phyloP scores from a whole-genome alignment of 1,284 basidiomycete species.

The Papiliotrema fonsecae region DNA sequence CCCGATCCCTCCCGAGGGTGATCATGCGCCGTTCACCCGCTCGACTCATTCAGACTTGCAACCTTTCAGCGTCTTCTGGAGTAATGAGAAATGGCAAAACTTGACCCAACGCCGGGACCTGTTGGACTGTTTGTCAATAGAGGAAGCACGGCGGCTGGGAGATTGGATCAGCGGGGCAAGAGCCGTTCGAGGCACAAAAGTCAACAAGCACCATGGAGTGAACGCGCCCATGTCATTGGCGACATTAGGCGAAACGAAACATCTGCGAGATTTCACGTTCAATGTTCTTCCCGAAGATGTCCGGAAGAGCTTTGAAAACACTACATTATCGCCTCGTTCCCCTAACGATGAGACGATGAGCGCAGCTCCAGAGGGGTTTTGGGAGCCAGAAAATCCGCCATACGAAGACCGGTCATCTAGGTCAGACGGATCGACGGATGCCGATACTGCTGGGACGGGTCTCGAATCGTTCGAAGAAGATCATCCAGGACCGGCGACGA shows the following conservation, averaged over 20 bases:
- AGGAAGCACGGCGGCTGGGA: slow-evolving; percentile 26
- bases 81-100: slow-evolving; percentile 29
- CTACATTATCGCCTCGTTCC: neutral
- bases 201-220: neutral
- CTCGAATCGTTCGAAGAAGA: slow-evolving; percentile 10
- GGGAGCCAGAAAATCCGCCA: slow-evolving; percentile 23
- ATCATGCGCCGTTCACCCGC: slow-evolving; percentile 20
- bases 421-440: slow-evolving; percentile 11
- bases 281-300: neutral
- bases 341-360: neutral
- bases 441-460: slow-evolving; percentile 11
- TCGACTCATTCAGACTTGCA: slow-evolving; percentile 14
- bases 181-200: slow-evolving; percentile 3
- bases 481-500: slow-evolving; percentile 8
- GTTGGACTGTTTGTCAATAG: slow-evolving; percentile 28
- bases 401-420: slow-evolving; percentile 19
- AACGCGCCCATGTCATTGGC: neutral
- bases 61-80: slow-evolving; percentile 31
- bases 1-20: slow-evolving; percentile 5
- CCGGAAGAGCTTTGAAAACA: neutral
- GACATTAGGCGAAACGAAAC: too few relatives aligned
- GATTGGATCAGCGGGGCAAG: slow-evolving; percentile 31
- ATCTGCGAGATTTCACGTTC: too few relatives aligned
- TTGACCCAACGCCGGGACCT: slow-evolving; percentile 18
- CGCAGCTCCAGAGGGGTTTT: slow-evolving; percentile 18